A percentile compares a stretch with the other conserved stretches of the same genome.
Conservation (phyloP, 768 basidiomycete genomes). For the Scleroderma citrinum region DNA sequence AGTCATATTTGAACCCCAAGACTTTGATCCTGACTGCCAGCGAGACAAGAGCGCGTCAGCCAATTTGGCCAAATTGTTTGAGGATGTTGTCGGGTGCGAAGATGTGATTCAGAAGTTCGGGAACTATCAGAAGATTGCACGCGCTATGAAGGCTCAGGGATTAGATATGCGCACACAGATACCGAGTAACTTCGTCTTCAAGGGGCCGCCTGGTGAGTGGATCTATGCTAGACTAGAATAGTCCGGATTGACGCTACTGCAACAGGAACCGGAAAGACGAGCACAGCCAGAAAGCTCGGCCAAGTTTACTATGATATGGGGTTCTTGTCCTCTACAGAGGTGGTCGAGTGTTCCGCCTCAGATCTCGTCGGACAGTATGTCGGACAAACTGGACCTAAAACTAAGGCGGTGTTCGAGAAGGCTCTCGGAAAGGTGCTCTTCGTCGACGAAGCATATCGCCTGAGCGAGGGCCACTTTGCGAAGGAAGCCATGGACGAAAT, state of each 20-base stretch:
- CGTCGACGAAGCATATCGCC: constrained; percentile 66
- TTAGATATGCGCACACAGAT: constrained; percentile 45
- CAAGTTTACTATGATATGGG: constrained; percentile 63
- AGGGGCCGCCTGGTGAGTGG: constrained; percentile 59
- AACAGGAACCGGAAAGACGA: constrained; percentile 60
- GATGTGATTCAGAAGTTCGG: constrained; percentile 44
- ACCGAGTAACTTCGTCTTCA: constrained; percentile 64
- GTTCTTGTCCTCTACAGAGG: constrained; percentile 42
- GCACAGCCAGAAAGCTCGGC: constrained; percentile 55
- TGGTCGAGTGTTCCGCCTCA: constrained; percentile 62
- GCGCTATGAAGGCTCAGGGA: constrained; percentile 33
- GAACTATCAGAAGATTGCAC: constrained; percentile 48
- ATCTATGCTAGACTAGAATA: not conserved
- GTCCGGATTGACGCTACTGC: not conserved
- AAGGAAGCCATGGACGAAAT: constrained; percentile 71
- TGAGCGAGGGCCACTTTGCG: constrained; percentile 56
- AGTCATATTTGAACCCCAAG: constrained; percentile 36
- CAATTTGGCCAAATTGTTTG: constrained; percentile 53
- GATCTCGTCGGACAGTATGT: constrained; percentile 67
- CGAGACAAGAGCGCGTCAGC: constrained; percentile 40
- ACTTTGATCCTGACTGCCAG: constrained; percentile 61
- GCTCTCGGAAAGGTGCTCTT: constrained; percentile 65
- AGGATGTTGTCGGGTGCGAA: constrained; percentile 58
- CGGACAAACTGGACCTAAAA: constrained; percentile 69
- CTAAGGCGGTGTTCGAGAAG: constrained; percentile 51